phyloP scores from a whole-genome alignment of 2,329 filamentous ascomycete genomes.

The Scedosporium minutisporum region DNA sequence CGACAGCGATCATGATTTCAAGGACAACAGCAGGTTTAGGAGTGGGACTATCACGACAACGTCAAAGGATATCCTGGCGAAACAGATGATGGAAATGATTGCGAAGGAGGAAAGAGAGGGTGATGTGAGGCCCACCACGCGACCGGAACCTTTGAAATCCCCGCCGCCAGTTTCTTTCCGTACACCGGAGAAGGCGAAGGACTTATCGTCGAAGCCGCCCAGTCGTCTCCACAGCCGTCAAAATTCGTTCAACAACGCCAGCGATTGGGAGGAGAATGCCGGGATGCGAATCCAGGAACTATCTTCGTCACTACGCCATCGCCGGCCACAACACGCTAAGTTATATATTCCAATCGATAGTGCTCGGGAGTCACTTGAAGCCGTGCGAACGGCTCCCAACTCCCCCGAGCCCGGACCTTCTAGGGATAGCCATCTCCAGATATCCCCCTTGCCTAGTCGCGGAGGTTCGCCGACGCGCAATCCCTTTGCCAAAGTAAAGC shows the following conservation, averaged over 20 bases:
- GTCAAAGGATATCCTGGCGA: constrained; percentile 45
- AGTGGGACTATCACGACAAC: constrained; percentile 36
- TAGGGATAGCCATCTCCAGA: constrained; percentile 34
- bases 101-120: constrained; percentile 31
- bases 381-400: constrained; percentile 20
- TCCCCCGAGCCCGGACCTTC: constrained; percentile 43
- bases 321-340: constrained; percentile 29
- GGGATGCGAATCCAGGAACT: constrained; percentile 4
- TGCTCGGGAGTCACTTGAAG: background rate
- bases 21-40: constrained; percentile 25
- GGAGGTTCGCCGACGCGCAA: constrained; percentile 54
- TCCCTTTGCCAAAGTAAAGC: constrained; percentile 44
- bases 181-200: background rate
- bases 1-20: constrained; percentile 40
- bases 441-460: constrained; percentile 55
- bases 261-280: constrained; percentile 27
- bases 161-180: background rate
- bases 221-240: constrained; percentile 24
- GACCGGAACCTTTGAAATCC: background rate
- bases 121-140: background rate
- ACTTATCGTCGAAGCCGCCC: constrained; percentile 15
- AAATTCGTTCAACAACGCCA: constrained; percentile 28
- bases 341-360: constrained; percentile 34
- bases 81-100: constrained; percentile 53
- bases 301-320: constrained; percentile 8